Evolutionary conservation across 176 grass and related monocot species (phyloP).

Genomic region (Carex myosuroides): DNA sequence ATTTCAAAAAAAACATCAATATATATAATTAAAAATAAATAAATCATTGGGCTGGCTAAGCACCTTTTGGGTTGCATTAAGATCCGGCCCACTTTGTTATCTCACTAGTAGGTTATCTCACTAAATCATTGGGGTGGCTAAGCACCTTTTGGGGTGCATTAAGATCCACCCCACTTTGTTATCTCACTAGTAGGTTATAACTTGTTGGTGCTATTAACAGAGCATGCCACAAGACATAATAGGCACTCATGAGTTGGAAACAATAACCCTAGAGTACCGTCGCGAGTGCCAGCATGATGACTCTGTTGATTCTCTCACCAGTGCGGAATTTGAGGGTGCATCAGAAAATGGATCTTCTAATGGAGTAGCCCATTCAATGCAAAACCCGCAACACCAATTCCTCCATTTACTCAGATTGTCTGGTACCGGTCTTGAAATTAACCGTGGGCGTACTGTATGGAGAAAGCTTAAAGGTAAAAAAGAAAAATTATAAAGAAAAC

Average conservation of each 20-base stretch:
- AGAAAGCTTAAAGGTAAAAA: constrained; percentile 55
- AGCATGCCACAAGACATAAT: constrained; percentile 98
- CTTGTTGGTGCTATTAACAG: constrained; percentile 34
- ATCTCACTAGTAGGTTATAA: constrained; percentile 10
- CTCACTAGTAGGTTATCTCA: background rate
- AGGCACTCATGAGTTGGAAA: constrained; percentile 88
- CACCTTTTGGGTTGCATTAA: too few relatives aligned
- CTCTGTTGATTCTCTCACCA: constrained; percentile 79
- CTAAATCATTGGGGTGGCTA: too few relatives aligned
- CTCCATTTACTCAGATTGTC: constrained; percentile 80
- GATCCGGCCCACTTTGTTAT: background rate
- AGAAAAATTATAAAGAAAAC: background rate
- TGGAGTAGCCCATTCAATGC: constrained; percentile 28
- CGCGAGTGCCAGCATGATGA: constrained; percentile 93
- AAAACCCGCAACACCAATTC: constrained; percentile 36
- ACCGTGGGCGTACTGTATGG: constrained; percentile 76
- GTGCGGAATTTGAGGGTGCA: constrained; percentile 49
- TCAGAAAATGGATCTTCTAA: constrained; percentile 51
- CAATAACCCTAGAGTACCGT: constrained; percentile 95
- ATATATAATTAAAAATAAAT: too few relatives aligned
- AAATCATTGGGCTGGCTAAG: too few relatives aligned
- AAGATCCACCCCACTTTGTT: background rate
- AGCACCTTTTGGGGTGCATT: too few relatives aligned
- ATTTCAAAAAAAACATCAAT: too few relatives aligned
- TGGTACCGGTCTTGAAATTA: constrained; percentile 62